Evolutionary conservation across 805 yeast species (phyloP).

Genomic region (Pichia heedii): DNA sequence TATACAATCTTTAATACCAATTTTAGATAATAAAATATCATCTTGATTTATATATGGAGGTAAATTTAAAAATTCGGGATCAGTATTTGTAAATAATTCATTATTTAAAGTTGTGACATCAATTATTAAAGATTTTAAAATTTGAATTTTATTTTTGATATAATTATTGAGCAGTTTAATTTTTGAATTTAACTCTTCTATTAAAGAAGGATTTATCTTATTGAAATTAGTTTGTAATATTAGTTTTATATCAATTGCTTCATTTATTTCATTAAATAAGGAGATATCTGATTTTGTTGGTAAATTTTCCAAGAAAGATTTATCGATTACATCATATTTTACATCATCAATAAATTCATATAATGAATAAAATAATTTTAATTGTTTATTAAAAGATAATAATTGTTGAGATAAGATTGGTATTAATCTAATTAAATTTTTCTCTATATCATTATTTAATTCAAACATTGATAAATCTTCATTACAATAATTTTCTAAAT

Average conservation of each 20-base stretch:
- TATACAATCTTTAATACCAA: constrained; percentile 17
- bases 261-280: constrained; percentile 10
- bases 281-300: constrained; percentile 21
- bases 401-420: constrained; percentile 22
- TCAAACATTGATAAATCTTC: constrained; percentile 17
- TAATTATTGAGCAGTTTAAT: constrained; percentile 17
- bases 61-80: constrained; percentile 4
- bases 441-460: constrained; percentile 18
- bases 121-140: constrained; percentile 1
- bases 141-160: constrained; percentile 4
- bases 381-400: constrained; percentile 14
- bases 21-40: constrained; percentile 11
- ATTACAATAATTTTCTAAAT: constrained; percentile 16
- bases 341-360: constrained; percentile 16
- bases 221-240: constrained; percentile 22
- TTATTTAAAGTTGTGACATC: constrained; percentile 2
- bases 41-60: constrained; percentile 10
- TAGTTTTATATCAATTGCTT: constrained; percentile 20
- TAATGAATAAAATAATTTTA: constrained; percentile 18
- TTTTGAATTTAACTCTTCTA: constrained; percentile 23
- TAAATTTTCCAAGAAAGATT: constrained; percentile 14
- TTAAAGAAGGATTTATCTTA: constrained; percentile 19
- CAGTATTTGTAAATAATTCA: constrained; percentile 5
- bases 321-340: constrained; percentile 5
- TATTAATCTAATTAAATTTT: constrained; percentile 16